Evolutionary conservation across 129 eudicot genomes (phyloP).

Genomic region (Helianthus annuus): HanXRQr2.0-SUNRISE NC_035434.2:139935541-139936040

Average conservation of each 20-base stretch:
- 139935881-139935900: slow-evolving; percentile 43
- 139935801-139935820: slow-evolving; percentile 18
- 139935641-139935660: too few relatives aligned
- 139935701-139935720: too few relatives aligned
- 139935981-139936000: slow-evolving; percentile 38
- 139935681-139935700: too few relatives aligned
- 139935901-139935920: slow-evolving; percentile 24
- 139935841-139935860: slow-evolving; percentile 45
- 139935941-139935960: background rate
- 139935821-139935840: slow-evolving; percentile 44
- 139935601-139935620: too few relatives aligned
- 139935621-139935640: too few relatives aligned
- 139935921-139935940: slow-evolving; percentile 17
- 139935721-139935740: too few relatives aligned
- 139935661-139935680: too few relatives aligned
- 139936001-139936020: slow-evolving; percentile 39
- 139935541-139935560: too few relatives aligned
- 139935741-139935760: too few relatives aligned
- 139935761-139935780: too few relatives aligned
- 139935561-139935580: too few relatives aligned
- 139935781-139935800: background rate
- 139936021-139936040: slow-evolving; percentile 41
- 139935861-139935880: slow-evolving; percentile 44
- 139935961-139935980: slow-evolving; percentile 24
- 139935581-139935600: too few relatives aligned